Conservation (phyloP, 345 rosid genomes). For the Tarenaya hassleriana region DNA sequence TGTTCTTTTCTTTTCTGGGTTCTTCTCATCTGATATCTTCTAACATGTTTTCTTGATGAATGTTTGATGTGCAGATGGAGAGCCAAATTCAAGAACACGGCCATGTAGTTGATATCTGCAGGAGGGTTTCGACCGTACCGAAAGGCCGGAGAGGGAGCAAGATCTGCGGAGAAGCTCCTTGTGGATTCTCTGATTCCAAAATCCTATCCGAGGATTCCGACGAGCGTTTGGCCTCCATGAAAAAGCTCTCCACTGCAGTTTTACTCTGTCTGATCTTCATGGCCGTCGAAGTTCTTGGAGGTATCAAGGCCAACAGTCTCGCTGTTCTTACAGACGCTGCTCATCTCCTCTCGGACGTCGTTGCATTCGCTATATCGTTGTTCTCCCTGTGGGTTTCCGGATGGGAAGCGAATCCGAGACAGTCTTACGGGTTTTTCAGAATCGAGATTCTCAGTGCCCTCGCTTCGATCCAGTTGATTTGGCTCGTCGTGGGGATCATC, state of each 20-base stretch:
- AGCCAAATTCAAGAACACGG: too few species aligned
- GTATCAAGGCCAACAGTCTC: slow-evolving; percentile 60
- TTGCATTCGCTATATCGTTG: slow-evolving; percentile 61
- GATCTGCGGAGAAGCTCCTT: slow-evolving; percentile 43
- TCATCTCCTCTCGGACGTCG: slow-evolving; percentile 58
- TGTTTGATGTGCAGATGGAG: too few species aligned
- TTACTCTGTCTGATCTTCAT: slow-evolving; percentile 50
- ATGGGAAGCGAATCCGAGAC: slow-evolving; percentile 67
- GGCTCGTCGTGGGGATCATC: slow-evolving; percentile 68
- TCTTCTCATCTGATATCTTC: too few species aligned
- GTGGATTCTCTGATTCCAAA: slow-evolving; percentile 54
- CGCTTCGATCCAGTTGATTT: slow-evolving; percentile 57
- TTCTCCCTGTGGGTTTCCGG: slow-evolving; percentile 69
- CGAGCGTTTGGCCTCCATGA: slow-evolving; percentile 45
- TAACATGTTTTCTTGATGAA: too few species aligned
- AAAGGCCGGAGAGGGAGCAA: slow-evolving; percentile 27
- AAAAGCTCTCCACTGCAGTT: slow-evolving; percentile 48
- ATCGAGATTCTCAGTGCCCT: slow-evolving; percentile 59
- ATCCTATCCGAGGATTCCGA: slow-evolving; percentile 44
- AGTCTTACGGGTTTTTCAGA: slow-evolving; percentile 61
- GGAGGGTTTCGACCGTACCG: slow-evolving; percentile 31
- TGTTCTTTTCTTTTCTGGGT: too few species aligned
- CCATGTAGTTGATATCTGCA: slow-evolving; percentile 38
- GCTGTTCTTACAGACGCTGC: slow-evolving; percentile 68
- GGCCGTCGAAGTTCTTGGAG: slow-evolving; percentile 61